A percentile compares a stretch with the other conserved stretches of the same genome.
Evolutionary conservation across 306 rosid genomes (phyloP).

Genomic region (Cucumis sativus): Cucumber_9930_V3 NC_026656.2:16986501-16987000

Average conservation of each 20-base stretch:
- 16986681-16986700: neutral
- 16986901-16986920: neutral
- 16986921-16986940: neutral
- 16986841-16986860: neutral
- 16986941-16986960: neutral
- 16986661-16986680: neutral
- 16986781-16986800: neutral
- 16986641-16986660: neutral
- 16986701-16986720: neutral
- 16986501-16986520: neutral
- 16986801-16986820: neutral
- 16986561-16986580: neutral
- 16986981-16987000: too few species aligned
- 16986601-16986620: neutral
- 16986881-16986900: neutral
- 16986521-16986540: neutral
- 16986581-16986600: neutral
- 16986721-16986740: neutral
- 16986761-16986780: neutral
- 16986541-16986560: slow-evolving; percentile 6
- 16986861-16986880: neutral
- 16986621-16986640: neutral
- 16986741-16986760: neutral
- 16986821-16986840: neutral
- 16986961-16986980: neutral